Evolutionary conservation across 2,329 filamentous ascomycete genomes (phyloP).

Genomic region (Waltergamsia citrina): DNA sequence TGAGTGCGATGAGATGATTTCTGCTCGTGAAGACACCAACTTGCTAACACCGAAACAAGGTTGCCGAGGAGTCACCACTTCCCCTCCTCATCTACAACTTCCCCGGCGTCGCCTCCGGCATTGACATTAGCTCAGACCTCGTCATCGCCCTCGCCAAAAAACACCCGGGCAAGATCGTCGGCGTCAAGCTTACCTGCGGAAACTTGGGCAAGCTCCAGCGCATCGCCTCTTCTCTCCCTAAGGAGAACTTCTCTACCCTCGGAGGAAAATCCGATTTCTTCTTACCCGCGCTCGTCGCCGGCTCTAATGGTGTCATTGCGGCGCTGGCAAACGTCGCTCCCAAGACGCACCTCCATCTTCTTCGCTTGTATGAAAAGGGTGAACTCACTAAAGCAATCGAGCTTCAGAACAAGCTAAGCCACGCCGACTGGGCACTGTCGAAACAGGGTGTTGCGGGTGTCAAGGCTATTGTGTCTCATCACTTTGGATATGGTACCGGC

Average conservation of each 20-base stretch:
- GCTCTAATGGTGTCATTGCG: slow-evolving; percentile 62
- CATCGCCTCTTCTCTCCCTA: slow-evolving; percentile 48
- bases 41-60: slow-evolving; percentile 20
- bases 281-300: slow-evolving; percentile 57
- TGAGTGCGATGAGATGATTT: neutral
- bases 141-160: slow-evolving; percentile 45
- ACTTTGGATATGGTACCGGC: slow-evolving; percentile 1
- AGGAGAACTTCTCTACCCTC: slow-evolving; percentile 53
- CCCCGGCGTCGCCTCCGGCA: slow-evolving; percentile 51
- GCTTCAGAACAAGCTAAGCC: slow-evolving; percentile 55
- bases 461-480: slow-evolving; percentile 34
- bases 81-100: slow-evolving; percentile 64
- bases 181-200: slow-evolving; percentile 61
- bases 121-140: slow-evolving; percentile 55
- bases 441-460: slow-evolving; percentile 63
- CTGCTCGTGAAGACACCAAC: slow-evolving; percentile 9
- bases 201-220: slow-evolving; percentile 63
- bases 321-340: slow-evolving; percentile 66
- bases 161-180: slow-evolving; percentile 53
- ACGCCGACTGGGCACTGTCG: slow-evolving; percentile 65
- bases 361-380: slow-evolving; percentile 50
- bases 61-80: slow-evolving; percentile 53
- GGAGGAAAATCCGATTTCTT: slow-evolving; percentile 67
- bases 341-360: slow-evolving; percentile 51
- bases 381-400: slow-evolving; percentile 49